Evolutionary conservation across 495 filamentous ascomycete genomes (phyloP), one percentile per base, ranked within the genome.

Genomic region (Halenospora varia): DNA sequence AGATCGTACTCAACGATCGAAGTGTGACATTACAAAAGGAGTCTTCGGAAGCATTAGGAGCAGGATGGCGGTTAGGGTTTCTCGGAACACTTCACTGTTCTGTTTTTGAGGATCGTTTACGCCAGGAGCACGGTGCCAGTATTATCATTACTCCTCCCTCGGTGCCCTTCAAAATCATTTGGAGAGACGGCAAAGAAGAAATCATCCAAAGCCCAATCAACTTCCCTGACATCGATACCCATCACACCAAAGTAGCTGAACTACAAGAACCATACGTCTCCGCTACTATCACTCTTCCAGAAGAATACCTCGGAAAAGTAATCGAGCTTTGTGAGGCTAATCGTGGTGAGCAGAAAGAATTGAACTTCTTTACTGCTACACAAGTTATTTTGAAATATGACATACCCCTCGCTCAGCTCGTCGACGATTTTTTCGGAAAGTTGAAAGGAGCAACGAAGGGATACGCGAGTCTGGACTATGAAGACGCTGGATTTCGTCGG

Each of bases 131-230:
- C 66, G 94, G 92, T 13, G 90, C 89, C 10, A 91, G 84, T 64
- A 92, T 98, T 71, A 96, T 97, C 70, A 96, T 98, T 66, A 98
- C 94, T 2, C 92, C 96, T 15, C 94, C 94, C 1, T 89, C 91
- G 1, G 94, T 97, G 4, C 92, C 95, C 3, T 92, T 92, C 62
- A 93, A 90, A 68, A 80, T 97, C 6, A 65, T 88, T 8, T 96
- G 84, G 78, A 79, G 73, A 42, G 79, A 91, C 64, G 91, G 90
- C 22, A 82, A 70, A 13, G 83, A 92, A 62, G 75, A 78, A 4
- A 82, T 93, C 57, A 83, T 97, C 55, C 85, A 85, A 39, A 97
- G 92, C 65, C 92, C 94, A 0, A 83, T 88, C 35, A 78, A 87
- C 42, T 97, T 97, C 65, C 94, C 95, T 0, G 90, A 93, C 40